Percentiles rank a stretch among this genome's conserved stretches.
Evolutionary conservation across 345 rosid species (phyloP).

Genomic region (Rhodomyrtus tomentosa): DNA sequence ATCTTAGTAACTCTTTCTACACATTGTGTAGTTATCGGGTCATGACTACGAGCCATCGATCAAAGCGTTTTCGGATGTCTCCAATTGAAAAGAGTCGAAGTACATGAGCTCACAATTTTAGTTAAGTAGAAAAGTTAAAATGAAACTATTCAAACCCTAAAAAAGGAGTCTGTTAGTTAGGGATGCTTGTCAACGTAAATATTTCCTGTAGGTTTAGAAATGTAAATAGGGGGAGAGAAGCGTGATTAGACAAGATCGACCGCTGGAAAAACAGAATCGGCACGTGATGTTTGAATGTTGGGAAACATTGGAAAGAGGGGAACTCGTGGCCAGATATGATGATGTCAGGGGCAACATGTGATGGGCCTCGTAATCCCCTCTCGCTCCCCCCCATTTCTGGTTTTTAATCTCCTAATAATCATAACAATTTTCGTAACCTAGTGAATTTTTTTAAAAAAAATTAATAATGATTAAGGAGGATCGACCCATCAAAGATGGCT

Average conservation of each 20-base stretch:
- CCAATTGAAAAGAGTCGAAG: not conserved
- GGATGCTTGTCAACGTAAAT: not conserved
- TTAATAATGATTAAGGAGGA: no score
- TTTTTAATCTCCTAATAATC: not conserved
- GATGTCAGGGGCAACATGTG: conserved; percentile 61
- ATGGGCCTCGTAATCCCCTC: conserved; percentile 21
- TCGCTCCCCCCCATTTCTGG: not conserved
- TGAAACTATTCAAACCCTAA: not conserved
- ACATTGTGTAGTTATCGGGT: not conserved
- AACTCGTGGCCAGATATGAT: conserved; percentile 64
- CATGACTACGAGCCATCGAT: not conserved
- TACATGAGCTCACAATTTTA: not conserved
- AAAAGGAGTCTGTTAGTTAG: no score
- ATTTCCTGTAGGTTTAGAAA: not conserved
- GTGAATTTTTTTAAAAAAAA: no score
- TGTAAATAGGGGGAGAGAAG: not conserved
- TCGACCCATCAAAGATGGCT: not conserved
- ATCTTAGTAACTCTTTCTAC: not conserved
- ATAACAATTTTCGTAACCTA: not conserved
- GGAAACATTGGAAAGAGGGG: conserved; percentile 59
- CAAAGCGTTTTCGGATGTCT: not conserved
- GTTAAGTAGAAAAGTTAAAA: not conserved
- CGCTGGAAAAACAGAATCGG: not conserved
- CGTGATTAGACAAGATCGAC: not conserved
- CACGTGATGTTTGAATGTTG: conserved; percentile 65